Evolutionary conservation across 2,329 filamentous ascomycete species (phyloP).

Genomic region (Talaromyces sp.): DNA sequence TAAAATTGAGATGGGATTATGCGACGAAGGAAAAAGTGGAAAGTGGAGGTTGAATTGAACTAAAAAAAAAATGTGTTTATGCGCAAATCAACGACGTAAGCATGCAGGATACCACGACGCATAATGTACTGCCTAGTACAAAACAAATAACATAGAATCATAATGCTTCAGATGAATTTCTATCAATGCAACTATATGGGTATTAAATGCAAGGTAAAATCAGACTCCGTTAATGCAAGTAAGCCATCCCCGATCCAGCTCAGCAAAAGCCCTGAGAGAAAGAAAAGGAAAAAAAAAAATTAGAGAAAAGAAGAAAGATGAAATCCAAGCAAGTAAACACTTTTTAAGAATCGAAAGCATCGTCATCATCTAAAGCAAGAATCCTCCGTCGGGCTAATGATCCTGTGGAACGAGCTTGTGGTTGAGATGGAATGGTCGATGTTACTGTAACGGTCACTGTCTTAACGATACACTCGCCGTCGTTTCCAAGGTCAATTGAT

Average conservation of each 20-base stretch:
- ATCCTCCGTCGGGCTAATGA: not conserved
- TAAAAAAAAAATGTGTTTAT: too few species aligned
- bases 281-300: not conserved
- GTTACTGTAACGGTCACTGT: slow-evolving; percentile 5
- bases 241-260: not conserved
- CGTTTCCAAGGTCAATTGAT: not conserved
- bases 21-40: not conserved
- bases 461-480: not conserved
- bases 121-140: too few species aligned
- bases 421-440: not conserved
- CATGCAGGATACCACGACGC: too few species aligned
- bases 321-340: not conserved
- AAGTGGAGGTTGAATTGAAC: not conserved
- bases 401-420: not conserved
- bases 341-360: not conserved
- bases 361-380: not conserved
- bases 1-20: not conserved
- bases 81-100: too few species aligned
- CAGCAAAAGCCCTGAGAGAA: not conserved
- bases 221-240: not conserved
- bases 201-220: not conserved
- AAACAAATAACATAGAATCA: too few species aligned
- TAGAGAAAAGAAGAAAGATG: not conserved
- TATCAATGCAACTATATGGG: not conserved
- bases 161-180: not conserved